A percentile compares a stretch with the other conserved stretches of the same genome.
phyloP scores from a whole-genome alignment of 2,329 filamentous ascomycete species.

The Remersonia thermophila region DNA sequence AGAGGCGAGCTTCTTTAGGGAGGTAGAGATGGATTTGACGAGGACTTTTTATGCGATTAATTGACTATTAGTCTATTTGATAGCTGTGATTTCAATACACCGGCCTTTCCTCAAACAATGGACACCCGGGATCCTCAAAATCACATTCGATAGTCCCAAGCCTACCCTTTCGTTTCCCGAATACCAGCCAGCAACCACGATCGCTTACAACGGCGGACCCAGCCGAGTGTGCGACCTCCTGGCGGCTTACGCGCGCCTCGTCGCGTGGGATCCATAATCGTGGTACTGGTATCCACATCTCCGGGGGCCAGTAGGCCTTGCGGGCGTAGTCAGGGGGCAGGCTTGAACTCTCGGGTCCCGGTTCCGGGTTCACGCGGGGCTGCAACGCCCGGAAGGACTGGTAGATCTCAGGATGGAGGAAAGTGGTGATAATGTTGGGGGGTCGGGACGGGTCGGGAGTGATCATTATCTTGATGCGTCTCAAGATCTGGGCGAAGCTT shows the following conservation, averaged over 20 bases:
- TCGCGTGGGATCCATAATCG: slow-evolving; percentile 69
- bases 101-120: no score
- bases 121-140: no score
- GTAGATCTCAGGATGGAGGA: slow-evolving; percentile 47
- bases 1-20: no score
- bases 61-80: no score
- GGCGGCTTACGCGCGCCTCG: slow-evolving; percentile 52
- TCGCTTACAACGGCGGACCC: slow-evolving; percentile 57
- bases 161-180: not conserved
- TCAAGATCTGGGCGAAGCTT: slow-evolving; percentile 11
- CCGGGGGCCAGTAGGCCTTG: slow-evolving; percentile 57
- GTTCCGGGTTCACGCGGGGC: slow-evolving; percentile 35
- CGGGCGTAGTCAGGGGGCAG: slow-evolving; percentile 33
- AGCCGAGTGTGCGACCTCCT: slow-evolving; percentile 58
- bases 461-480: slow-evolving; percentile 19
- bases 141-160: not conserved
- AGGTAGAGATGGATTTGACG: no score
- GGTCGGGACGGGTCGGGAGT: slow-evolving; percentile 25
- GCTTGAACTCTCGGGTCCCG: slow-evolving; percentile 4
- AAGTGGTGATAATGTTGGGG: slow-evolving; percentile 39
- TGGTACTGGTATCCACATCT: slow-evolving; percentile 48
- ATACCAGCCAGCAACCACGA: slow-evolving; percentile 42
- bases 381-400: slow-evolving; percentile 46
- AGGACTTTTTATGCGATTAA: no score
- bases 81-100: no score